phyloP scores from a whole-genome alignment of 2,329 filamentous ascomycete species.

The Pseudocercospora crystallina region DNA sequence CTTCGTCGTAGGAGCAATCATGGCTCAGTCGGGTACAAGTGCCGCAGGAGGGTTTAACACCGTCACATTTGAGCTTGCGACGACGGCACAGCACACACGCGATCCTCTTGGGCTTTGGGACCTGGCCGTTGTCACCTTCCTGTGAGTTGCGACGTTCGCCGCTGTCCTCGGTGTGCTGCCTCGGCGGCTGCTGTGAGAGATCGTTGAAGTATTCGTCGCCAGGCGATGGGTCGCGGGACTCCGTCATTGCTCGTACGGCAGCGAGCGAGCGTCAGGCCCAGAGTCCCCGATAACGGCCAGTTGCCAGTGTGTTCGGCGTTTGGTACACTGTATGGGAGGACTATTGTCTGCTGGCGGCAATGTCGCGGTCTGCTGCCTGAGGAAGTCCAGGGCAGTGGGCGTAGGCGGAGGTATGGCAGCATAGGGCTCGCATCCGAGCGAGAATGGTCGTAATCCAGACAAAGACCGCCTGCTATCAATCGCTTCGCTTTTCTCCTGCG shows the following conservation, averaged over 20 bases:
- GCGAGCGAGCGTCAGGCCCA: too few relatives aligned
- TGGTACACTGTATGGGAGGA: too few relatives aligned
- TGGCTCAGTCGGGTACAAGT: slow-evolving; percentile 86
- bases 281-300: too few relatives aligned
- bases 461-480: too few relatives aligned
- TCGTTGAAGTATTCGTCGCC: slow-evolving; percentile 57
- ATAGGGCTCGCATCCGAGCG: too few relatives aligned
- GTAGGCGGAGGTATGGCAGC: too few relatives aligned
- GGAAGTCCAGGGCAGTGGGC: too few relatives aligned
- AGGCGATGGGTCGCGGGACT: slow-evolving; percentile 23
- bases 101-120: slow-evolving; percentile 69
- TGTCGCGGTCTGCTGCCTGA: too few relatives aligned
- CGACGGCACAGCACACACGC: slow-evolving; percentile 93
- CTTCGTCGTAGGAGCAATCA: slow-evolving; percentile 86
- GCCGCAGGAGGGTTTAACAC: slow-evolving; percentile 77
- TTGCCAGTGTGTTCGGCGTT: too few relatives aligned
- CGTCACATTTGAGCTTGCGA: slow-evolving; percentile 88
- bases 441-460: too few relatives aligned
- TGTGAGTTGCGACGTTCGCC: slow-evolving; percentile 67
- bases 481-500: too few relatives aligned
- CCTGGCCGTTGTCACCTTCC: slow-evolving; percentile 29
- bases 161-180: slow-evolving; percentile 41
- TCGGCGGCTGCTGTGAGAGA: slow-evolving; percentile 47
- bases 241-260: slow-evolving; percentile 19
- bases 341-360: too few relatives aligned